These are phyloP conservation scores for Salicornia ramosissima DNA, from an alignment of 148 eudicot species.

Conservation along the genomic window DNA sequence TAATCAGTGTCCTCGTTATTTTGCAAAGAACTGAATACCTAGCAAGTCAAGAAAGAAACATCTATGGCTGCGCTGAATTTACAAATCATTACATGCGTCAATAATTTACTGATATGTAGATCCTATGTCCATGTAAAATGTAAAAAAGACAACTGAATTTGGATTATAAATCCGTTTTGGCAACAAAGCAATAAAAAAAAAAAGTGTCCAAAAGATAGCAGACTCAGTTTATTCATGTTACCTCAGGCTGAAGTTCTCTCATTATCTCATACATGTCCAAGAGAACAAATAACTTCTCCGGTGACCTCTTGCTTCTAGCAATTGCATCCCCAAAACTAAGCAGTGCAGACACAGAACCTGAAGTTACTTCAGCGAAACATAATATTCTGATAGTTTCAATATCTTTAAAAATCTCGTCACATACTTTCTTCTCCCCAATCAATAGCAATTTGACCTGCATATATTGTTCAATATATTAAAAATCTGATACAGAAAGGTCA, in stretches of 20 bases:
- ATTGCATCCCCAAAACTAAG: slow-evolving; percentile 97
- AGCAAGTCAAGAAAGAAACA: not conserved
- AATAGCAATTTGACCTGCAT: slow-evolving; percentile 77
- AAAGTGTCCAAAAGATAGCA: not conserved
- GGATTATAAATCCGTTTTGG: too few relatives aligned
- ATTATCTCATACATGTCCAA: slow-evolving; percentile 96
- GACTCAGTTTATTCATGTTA: slow-evolving; percentile 18
- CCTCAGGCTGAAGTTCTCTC: slow-evolving; percentile 94
- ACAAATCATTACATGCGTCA: not conserved
- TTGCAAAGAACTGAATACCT: not conserved
- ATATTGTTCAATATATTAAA: slow-evolving; percentile 9
- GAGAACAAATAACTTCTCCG: slow-evolving; percentile 90
- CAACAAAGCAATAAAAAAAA: not conserved
- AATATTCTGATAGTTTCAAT: slow-evolving; percentile 54
- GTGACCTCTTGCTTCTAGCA: slow-evolving; percentile 89
- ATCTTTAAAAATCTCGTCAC: slow-evolving; percentile 69
- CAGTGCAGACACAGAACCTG: slow-evolving; percentile 52
- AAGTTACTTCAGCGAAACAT: slow-evolving; percentile 75
- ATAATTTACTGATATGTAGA: not conserved
- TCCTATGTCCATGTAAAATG: not conserved
- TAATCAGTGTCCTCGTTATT: not conserved
- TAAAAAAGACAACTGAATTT: not conserved
- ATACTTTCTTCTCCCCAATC: slow-evolving; percentile 68
- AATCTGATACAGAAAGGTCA: not conserved
- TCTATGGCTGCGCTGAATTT: not conserved